These are phyloP conservation scores for Phytophthora chlamydospora DNA, from an alignment of 352 stramenopile species.

Conservation along the genomic window DNA sequence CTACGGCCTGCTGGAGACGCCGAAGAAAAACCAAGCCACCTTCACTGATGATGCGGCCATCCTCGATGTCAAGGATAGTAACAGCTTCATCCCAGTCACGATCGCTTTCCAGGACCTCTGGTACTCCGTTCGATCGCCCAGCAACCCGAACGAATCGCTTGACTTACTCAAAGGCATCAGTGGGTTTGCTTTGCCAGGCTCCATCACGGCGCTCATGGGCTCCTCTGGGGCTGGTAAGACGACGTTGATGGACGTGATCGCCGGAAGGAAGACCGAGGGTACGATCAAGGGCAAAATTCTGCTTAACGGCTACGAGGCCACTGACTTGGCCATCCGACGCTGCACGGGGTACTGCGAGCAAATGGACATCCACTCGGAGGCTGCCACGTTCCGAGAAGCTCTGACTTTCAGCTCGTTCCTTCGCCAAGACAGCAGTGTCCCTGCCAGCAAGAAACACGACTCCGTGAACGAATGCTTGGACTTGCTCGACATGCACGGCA, in stretches of 20 bases:
- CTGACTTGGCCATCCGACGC: conserved; percentile 40
- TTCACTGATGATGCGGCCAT: conserved; percentile 3
- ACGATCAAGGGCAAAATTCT: conserved; percentile 63
- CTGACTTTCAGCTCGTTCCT: conserved; percentile 89
- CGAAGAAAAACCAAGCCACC: conserved; percentile 5
- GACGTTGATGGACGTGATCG: conserved; percentile 93
- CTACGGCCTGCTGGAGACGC: conserved; percentile 16
- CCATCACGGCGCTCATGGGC: conserved; percentile 90
- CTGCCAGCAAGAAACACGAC: conserved; percentile 32
- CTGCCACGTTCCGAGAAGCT: conserved; percentile 84
- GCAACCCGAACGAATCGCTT: conserved; percentile 47
- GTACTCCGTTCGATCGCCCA: conserved; percentile 43
- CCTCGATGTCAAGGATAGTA: conserved; percentile 16
- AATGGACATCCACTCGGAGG: conserved; percentile 86
- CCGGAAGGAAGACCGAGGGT: conserved; percentile 69
- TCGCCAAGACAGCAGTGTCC: conserved; percentile 39
- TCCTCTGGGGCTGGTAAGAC: conserved; percentile 74
- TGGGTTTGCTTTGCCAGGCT: conserved; percentile 39
- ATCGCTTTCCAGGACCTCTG: conserved; percentile 45
- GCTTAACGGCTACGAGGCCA: conserved; percentile 41
- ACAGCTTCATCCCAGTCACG: conserved; percentile 38
- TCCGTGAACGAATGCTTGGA: conserved; percentile 40
- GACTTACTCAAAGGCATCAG: conserved; percentile 30
- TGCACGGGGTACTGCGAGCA: conserved; percentile 63
- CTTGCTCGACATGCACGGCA: conserved; percentile 34